A percentile compares a stretch with the other conserved stretches of the same genome.
These are phyloP conservation scores for Solanum lycopersicoides DNA, from an alignment of 257 asterid species.

Conservation along the genomic window DNA sequence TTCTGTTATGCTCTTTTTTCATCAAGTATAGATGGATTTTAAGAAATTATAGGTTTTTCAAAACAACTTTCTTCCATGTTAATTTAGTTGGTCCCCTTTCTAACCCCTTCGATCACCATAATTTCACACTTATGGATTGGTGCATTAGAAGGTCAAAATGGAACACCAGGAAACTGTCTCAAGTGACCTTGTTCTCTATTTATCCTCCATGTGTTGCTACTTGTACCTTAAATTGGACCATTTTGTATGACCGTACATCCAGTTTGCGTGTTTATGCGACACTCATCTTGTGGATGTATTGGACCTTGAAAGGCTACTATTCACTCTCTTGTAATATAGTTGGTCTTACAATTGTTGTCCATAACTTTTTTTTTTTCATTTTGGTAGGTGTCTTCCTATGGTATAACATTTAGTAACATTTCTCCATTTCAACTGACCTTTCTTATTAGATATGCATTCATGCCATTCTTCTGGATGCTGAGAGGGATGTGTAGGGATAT, in stretches of 20 bases:
- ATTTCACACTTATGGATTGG: background rate
- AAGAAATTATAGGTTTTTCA: background rate
- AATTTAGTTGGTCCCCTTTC: background rate
- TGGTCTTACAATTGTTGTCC: background rate
- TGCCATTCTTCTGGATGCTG: background rate
- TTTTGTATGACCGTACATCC: background rate
- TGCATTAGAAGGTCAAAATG: background rate
- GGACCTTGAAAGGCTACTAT: background rate
- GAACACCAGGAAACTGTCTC: background rate
- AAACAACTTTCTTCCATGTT: background rate
- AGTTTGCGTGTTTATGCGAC: background rate
- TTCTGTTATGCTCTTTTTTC: background rate
- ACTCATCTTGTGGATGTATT: background rate
- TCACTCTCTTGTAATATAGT: background rate
- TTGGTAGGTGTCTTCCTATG: background rate
- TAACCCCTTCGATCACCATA: background rate
- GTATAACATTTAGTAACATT: background rate
- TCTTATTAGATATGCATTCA: background rate
- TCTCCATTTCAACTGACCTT: background rate
- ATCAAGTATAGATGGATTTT: background rate
- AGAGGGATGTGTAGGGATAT: background rate
- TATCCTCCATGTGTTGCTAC: background rate
- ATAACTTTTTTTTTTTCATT: background rate
- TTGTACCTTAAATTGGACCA: background rate
- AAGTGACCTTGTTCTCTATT: background rate